phyloP scores from a whole-genome alignment of 1,284 basidiomycete genomes.

The Rhodotorula sp. region DNA sequence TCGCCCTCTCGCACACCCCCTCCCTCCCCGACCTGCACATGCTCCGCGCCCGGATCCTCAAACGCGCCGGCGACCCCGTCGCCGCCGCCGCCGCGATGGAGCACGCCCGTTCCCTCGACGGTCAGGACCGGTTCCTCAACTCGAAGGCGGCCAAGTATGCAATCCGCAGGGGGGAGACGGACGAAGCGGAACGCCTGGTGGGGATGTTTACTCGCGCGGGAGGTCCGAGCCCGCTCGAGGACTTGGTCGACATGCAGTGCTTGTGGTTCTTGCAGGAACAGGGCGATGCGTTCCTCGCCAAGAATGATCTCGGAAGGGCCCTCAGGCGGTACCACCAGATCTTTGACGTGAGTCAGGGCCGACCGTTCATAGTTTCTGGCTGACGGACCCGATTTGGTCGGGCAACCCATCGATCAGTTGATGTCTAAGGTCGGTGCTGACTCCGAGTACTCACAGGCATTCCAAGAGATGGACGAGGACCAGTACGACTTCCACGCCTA shows the following conservation, averaged over 20 bases:
- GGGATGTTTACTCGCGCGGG: slow-evolving; percentile 83
- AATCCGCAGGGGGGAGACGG: slow-evolving; percentile 72
- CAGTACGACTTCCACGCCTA: slow-evolving; percentile 99
- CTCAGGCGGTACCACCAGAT: slow-evolving; percentile 82
- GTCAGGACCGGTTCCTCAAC: slow-evolving; percentile 95
- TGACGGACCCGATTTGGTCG: neutral
- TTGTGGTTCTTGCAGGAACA: slow-evolving; percentile 83
- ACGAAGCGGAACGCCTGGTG: slow-evolving; percentile 69
- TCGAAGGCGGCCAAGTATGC: slow-evolving; percentile 91
- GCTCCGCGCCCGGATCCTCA: slow-evolving; percentile 78
- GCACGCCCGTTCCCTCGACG: slow-evolving; percentile 79
- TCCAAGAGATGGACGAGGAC: slow-evolving; percentile 88
- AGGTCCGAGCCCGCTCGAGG: slow-evolving; percentile 68
- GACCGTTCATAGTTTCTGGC: neutral
- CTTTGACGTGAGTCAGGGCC: slow-evolving; percentile 59
- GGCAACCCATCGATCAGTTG: neutral
- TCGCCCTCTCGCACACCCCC: slow-evolving; percentile 77
- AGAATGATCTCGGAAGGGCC: slow-evolving; percentile 71
- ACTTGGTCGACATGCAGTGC: slow-evolving; percentile 96
- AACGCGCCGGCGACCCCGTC: slow-evolving; percentile 75
- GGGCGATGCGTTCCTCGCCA: slow-evolving; percentile 66
- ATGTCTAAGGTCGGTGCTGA: no score
- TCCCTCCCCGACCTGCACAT: slow-evolving; percentile 89
- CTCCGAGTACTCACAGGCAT: slow-evolving; percentile 57
- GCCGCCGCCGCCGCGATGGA: slow-evolving; percentile 76